Base-by-base conservation (phyloP, 345 rosid genomes). In the Salix exigua region DNA sequence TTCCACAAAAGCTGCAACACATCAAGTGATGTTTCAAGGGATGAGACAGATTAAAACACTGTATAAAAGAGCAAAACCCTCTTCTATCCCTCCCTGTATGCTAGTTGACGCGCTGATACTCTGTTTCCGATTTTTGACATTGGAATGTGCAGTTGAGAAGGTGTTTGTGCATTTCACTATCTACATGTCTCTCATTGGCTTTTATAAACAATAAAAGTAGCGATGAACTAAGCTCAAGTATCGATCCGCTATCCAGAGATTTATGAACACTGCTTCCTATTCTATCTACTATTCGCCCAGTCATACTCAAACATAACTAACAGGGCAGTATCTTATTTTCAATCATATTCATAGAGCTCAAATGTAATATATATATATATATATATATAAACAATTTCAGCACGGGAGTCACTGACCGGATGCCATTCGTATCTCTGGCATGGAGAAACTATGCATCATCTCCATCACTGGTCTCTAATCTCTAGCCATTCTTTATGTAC, bases 1-100 rank as follows among this genome's bases (percentile, higher is more conserved):
- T 96, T 96, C 99, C 99, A 96, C 58, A 93, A 91, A 38, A 96
- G 82, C 75, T 96, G 99, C 74, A 96, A 87, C 79, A 96, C 99
- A 83, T 64, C 19, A 50, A 50, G 55, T 50, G 55, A 14, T 4
- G 21, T 50, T 50, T 14, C 55, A 50, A 17, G 55, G 55, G 19
- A 50, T 16, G 19, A 50, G 55, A 50, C 55, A 17, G 21, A 50
- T 50, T 16, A 50, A 50, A 50, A 14, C 21, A 50, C 6, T 17
- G 53, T 17, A 16, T 48, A 17, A 48, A 48, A 48, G 53, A 48
- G 19, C 53, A 48, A 13, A 48, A 48, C 53, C 30, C 19, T 48
- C 53, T 48, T 48, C 53, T 48, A 16, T 48, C 53, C 18, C 19
- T 48, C 53, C 18, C 17, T 6, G 6, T 48, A 48, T 16, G 55